Percentiles rank a stretch among this genome's conserved stretches.
phyloP scores from a whole-genome alignment of 164 flowering plant species.

The Saururus chinensis region DNA sequence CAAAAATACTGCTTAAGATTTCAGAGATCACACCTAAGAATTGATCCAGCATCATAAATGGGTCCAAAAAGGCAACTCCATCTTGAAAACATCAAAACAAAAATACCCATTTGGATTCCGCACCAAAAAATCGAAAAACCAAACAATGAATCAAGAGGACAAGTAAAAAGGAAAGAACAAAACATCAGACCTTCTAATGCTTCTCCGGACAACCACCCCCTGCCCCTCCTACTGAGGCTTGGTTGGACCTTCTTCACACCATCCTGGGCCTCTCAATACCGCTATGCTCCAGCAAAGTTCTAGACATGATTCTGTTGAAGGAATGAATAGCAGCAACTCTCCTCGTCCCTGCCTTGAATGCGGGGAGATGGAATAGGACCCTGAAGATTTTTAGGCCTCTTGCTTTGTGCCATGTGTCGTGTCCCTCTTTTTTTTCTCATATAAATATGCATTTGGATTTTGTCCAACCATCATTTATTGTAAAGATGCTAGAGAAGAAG shows the following conservation, averaged over 20 bases:
- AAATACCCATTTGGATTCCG: background rate
- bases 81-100: slow-evolving; percentile 24
- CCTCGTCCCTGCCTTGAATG: background rate
- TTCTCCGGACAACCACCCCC: slow-evolving; percentile 62
- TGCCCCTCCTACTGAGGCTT: slow-evolving; percentile 55
- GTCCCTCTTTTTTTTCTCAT: background rate
- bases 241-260: slow-evolving; percentile 46
- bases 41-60: slow-evolving; percentile 78
- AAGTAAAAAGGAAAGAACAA: background rate
- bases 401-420: background rate
- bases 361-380: slow-evolving; percentile 4
- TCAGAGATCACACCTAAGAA: slow-evolving; percentile 43
- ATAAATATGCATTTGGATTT: background rate
- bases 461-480: no score
- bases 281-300: slow-evolving; percentile 13
- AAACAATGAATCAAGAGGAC: background rate
- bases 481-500: no score
- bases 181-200: slow-evolving; percentile 48
- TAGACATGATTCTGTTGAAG: slow-evolving; percentile 24
- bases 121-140: slow-evolving; percentile 1
- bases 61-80: slow-evolving; percentile 69
- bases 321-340: background rate
- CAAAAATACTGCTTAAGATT: background rate
- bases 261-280: slow-evolving; percentile 26
- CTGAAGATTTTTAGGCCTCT: slow-evolving; percentile 7